phyloP scores from a whole-genome alignment of 208 protist species.

The Leishmania martiniquensis region DNA sequence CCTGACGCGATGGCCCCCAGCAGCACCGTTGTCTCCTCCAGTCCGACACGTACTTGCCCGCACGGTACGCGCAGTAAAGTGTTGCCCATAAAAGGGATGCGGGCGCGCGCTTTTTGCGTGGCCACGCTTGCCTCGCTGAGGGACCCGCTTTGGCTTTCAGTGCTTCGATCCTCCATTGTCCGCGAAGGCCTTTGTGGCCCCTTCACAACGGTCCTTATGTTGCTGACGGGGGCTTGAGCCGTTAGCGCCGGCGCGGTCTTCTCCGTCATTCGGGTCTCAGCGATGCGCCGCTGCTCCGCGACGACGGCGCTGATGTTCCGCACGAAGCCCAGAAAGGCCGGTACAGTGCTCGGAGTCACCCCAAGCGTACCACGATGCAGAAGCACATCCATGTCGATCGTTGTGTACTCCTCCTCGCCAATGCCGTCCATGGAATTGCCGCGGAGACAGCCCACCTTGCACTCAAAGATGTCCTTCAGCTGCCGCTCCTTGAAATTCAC shows the following conservation, averaged over 20 bases:
- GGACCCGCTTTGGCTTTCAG: conserved; percentile 2
- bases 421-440: conserved; percentile 76
- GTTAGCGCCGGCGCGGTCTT: conserved; percentile 7
- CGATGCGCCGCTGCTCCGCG: conserved; percentile 47
- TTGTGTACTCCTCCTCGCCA: conserved; percentile 58
- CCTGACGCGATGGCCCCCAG: conserved; percentile 57
- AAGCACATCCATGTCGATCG: conserved; percentile 46
- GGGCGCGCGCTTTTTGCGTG: conserved; percentile 11
- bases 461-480: conserved; percentile 87
- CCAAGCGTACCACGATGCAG: conserved; percentile 56
- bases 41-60: conserved; percentile 55
- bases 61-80: conserved; percentile 64
- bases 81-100: conserved; percentile 76
- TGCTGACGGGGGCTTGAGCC: not conserved
- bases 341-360: conserved; percentile 79
- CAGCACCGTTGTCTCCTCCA: conserved; percentile 66
- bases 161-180: not conserved
- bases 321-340: conserved; percentile 61
- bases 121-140: conserved; percentile 6
- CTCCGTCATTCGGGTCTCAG: conserved; percentile 33
- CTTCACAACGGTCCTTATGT: not conserved
- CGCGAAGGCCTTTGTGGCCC: not conserved
- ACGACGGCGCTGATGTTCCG: conserved; percentile 59
- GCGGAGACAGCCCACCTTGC: conserved; percentile 43
- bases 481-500: conserved; percentile 89